These are phyloP conservation scores for Globisporangium nodosum DNA, from an alignment of 352 stramenopile genomes.

Conservation along the genomic window DNA sequence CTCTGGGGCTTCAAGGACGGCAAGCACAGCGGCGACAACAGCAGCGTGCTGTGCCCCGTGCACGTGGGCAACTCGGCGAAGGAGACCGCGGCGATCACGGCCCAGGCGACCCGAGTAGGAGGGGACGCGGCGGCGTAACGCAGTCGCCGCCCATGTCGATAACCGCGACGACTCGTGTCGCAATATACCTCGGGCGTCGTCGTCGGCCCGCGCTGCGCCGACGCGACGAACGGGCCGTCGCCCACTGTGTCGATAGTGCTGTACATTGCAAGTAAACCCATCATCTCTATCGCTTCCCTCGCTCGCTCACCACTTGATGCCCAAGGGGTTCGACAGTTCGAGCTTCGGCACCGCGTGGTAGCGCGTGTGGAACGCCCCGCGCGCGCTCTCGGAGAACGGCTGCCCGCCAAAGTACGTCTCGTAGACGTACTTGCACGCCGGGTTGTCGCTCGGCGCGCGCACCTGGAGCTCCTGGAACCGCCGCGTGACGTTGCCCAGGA, in stretches of 20 bases:
- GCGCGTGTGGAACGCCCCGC: conserved; percentile 59
- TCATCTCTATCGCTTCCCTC: conserved; percentile 4
- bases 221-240: no score
- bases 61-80: conserved; percentile 61
- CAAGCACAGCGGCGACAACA: conserved; percentile 62
- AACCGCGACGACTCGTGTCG: background rate
- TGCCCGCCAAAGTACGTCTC: conserved; percentile 68
- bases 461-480: conserved; percentile 66
- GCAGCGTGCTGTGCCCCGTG: conserved; percentile 73
- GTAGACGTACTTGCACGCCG: conserved; percentile 74
- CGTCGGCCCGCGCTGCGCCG: no score
- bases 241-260: background rate
- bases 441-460: conserved; percentile 57
- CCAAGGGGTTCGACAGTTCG: conserved; percentile 76
- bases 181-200: background rate
- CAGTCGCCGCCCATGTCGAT: conserved; percentile 6
- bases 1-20: conserved; percentile 78
- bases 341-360: conserved; percentile 86
- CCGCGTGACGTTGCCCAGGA: conserved; percentile 59
- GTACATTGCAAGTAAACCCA: background rate
- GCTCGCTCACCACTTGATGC: conserved; percentile 78
- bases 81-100: conserved; percentile 59
- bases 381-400: conserved; percentile 70
- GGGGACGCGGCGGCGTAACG: background rate
- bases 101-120: conserved; percentile 27